Base-by-base conservation (phyloP, 2,329 filamentous ascomycete genomes). In the Colletotrichum sp. region DNA sequence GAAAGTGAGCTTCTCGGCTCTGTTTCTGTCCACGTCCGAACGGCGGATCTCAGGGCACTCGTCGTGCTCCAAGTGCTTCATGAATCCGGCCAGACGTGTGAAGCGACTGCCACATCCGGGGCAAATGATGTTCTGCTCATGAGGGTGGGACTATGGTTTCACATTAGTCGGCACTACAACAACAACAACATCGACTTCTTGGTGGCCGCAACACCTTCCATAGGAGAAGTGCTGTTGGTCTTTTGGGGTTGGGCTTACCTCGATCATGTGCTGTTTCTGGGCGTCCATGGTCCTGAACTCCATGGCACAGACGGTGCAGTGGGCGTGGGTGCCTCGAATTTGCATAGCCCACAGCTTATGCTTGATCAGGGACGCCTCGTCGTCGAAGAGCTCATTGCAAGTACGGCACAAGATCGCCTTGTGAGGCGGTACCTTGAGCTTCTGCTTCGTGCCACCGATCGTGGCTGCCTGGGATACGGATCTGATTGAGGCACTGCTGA, bases 61-160 rank as follows among this genome's bases (percentile, higher is more conserved):
- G 28, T 82, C 79, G 3, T 78, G 77, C 79, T 91, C 88, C 5
- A 91, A 83, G 66, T 91, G 90, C 1, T 75, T 49, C 68, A 90
- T 84, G 44, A 90, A 84, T 1, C 67, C 77, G 1, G 84, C 82
- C 1, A 87, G 81, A 1, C 83, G 82, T 1, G 36, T 63, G 71
- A 89, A 90, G 1, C 80, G 81, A 3, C 78, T 82, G 1, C 79
- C 75, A 74, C 90, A 91, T 30, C 86, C 89, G 2, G 88, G 88
- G 64, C 90, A 91, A 4, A 77, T 63, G 2, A 91, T 83, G 3
- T 85, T 75, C 69, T 89, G 87, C 21, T 81, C 78, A 15, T 83
- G 77, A 8, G 83, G 82, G 72, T 89, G 88, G 13, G 78, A 65
- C 87, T 89, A 26, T 24, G 2, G 34, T 7, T 7, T 81, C 24